Conservation (phyloP, 2,329 filamentous ascomycete genomes). For the Colletotrichum falcatum region DNA sequence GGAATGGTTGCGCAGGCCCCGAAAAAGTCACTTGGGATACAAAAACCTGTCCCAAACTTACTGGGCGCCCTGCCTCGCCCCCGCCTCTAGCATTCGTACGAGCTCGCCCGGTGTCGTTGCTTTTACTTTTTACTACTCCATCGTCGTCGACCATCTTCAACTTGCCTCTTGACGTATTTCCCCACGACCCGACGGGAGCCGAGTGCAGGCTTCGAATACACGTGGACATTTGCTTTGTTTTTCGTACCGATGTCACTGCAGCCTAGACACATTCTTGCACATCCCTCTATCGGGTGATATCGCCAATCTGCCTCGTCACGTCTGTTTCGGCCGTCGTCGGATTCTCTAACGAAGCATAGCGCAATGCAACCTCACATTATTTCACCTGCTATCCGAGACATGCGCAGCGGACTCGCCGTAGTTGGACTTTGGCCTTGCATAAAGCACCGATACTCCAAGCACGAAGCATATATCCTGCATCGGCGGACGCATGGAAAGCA, state of each 20-base stretch:
- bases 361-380: constrained; percentile 10
- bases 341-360: background rate
- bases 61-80: background rate
- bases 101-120: background rate
- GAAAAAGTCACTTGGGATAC: background rate
- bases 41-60: background rate
- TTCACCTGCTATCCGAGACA: constrained; percentile 2
- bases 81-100: background rate
- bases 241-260: background rate
- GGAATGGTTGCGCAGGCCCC: background rate
- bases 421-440: constrained; percentile 19
- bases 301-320: constrained; percentile 11
- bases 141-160: background rate
- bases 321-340: constrained; percentile 23
- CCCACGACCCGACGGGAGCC: background rate
- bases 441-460: constrained; percentile 13
- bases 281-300: constrained; percentile 2
- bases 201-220: constrained; percentile 1
- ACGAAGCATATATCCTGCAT: constrained; percentile 13
- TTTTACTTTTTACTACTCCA: background rate
- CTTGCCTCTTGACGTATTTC: background rate
- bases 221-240: background rate
- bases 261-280: background rate
- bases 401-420: constrained; percentile 3
- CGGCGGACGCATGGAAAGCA: constrained; percentile 16